phyloP scores from a whole-genome alignment of 345 rosid species.

The Psidium friedrichsthalianum region DNA sequence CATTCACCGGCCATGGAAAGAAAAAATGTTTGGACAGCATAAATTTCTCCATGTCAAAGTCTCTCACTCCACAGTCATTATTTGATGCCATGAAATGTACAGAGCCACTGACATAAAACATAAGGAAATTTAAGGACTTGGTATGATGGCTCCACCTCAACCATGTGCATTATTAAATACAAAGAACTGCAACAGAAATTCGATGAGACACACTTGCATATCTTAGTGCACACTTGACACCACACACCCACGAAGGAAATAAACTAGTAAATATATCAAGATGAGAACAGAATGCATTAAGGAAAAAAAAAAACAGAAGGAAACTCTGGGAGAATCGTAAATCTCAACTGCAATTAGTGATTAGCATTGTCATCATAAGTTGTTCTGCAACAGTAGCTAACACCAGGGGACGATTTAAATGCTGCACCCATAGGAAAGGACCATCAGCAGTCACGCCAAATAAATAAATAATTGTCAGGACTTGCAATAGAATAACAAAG shows the following conservation, averaged over 20 bases:
- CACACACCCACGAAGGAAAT: not conserved
- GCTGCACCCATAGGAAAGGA: conserved; percentile 14
- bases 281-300: not conserved
- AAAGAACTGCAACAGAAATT: not conserved
- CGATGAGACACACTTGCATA: not conserved
- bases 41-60: conserved; percentile 49
- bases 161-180: not conserved
- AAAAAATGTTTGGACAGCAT: conserved; percentile 28
- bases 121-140: not conserved
- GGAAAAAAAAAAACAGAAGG: too few species aligned
- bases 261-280: not conserved
- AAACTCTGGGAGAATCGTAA: conserved; percentile 34
- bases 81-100: conserved; percentile 46
- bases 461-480: not conserved
- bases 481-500: not conserved
- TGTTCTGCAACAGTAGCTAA: conserved; percentile 44
- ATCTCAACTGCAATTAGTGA: conserved; percentile 54
- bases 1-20: conserved; percentile 51
- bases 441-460: not conserved
- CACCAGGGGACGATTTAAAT: conserved; percentile 46
- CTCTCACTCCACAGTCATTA: conserved; percentile 46
- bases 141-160: not conserved
- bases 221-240: not conserved
- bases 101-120: conserved; percentile 27
- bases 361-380: conserved; percentile 55